Evolutionary conservation across 2,329 filamentous ascomycete species (phyloP).

Genomic region (Xylariales sp.): DNA sequence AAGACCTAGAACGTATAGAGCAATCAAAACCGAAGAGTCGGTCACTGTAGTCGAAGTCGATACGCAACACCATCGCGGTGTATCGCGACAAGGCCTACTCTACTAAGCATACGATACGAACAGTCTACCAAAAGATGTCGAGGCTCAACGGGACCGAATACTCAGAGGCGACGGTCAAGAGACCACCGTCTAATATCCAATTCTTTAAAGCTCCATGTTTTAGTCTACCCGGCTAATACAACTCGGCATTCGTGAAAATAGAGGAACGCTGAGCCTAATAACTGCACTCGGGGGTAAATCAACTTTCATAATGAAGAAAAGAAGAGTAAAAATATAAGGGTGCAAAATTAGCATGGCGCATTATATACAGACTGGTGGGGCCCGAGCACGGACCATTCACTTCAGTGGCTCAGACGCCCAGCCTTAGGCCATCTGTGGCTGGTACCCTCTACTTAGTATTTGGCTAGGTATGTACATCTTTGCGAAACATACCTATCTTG

Average conservation of each 20-base stretch:
- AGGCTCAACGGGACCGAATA: constrained; percentile 72
- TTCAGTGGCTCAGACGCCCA: background rate
- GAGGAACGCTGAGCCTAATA: constrained; percentile 62
- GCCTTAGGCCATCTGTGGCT: constrained; percentile 7
- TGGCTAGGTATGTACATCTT: too few relatives aligned
- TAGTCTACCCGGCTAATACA: constrained; percentile 70
- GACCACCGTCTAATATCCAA: constrained; percentile 64
- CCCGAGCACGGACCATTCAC: constrained; percentile 33
- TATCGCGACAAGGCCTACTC: background rate
- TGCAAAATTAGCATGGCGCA: constrained; percentile 23
- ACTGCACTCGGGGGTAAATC: constrained; percentile 68
- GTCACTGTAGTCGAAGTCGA: background rate
- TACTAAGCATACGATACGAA: background rate
- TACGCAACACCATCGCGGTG: too few relatives aligned
- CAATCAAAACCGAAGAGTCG: background rate
- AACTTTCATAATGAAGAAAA: constrained; percentile 62
- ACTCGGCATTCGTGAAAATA: constrained; percentile 60
- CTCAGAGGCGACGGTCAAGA: constrained; percentile 51
- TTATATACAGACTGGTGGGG: constrained; percentile 30
- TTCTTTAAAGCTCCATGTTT: constrained; percentile 72
- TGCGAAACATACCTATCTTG: too few relatives aligned
- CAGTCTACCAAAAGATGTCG: constrained; percentile 33
- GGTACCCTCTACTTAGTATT: too few relatives aligned
- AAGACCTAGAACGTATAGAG: background rate
- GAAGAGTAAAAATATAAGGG: constrained; percentile 45